Evolutionary conservation across 306 rosid genomes (phyloP).

Genomic region (Elaeagnus macrophylla): DNA sequence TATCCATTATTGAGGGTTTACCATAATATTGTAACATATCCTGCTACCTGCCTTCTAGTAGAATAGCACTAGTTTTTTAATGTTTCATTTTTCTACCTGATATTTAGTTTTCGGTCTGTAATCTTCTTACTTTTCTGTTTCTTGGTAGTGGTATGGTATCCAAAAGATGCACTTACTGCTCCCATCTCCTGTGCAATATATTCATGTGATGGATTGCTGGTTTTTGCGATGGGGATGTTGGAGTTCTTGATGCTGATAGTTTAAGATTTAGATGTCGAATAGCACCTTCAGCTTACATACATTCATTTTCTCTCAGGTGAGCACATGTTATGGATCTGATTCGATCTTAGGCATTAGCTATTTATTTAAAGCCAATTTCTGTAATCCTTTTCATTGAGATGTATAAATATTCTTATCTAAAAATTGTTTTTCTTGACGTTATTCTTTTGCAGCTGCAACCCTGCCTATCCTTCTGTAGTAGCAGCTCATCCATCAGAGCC

Average conservation of each 20-base stretch:
- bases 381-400: not conserved
- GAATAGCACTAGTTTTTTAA: no score
- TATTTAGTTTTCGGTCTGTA: no score
- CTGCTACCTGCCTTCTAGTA: no score
- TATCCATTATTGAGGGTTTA: no score
- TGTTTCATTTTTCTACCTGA: not conserved
- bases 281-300: constrained; percentile 33
- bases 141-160: constrained; percentile 37
- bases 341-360: not conserved
- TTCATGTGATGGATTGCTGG: constrained; percentile 35
- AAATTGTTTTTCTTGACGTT: not conserved
- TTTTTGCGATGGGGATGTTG: constrained; percentile 33
- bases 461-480: constrained; percentile 27
- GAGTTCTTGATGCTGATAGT: constrained; percentile 33
- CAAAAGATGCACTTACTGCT: constrained; percentile 26
- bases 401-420: not conserved
- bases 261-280: constrained; percentile 34
- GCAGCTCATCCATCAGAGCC: constrained; percentile 40
- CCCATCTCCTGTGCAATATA: constrained; percentile 40
- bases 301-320: constrained; percentile 31
- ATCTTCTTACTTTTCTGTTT: not conserved
- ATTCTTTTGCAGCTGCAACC: constrained; percentile 16
- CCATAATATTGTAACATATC: no score
- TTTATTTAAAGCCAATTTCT: not conserved
- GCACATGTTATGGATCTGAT: not conserved